Evolutionary conservation across 805 yeast species (phyloP), one percentile per base, ranked within the genome.

Genomic region (Sugiyamaella smithiae): DNA sequence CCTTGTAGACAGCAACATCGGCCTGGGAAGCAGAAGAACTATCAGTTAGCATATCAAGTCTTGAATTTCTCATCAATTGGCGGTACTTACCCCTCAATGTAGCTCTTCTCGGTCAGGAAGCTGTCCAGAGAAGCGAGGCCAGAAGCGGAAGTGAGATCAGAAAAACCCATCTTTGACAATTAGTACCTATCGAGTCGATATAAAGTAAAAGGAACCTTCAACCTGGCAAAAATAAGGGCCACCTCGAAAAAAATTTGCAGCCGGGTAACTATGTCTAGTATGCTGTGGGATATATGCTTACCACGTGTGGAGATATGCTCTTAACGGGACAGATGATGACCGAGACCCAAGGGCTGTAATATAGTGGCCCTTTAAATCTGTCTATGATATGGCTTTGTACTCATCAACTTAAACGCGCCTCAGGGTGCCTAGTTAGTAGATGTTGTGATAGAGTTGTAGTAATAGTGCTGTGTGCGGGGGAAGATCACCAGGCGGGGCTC

Each of bases 1-100:
- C 89, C 80, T 88, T 82, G 91, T 83, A 91, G 66, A 81, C 88
- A 64, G 90, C 72, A 58, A 86, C 98, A 71, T 91, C 98, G 70
- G 97, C 96, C 77, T 88, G 96, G 66, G 97, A 76, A 60, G 96
- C 95, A 32, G 48, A 28, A 37, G 28, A 46, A 31, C 54, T 46
- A 33, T 31, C 24, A 11, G 26, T 24, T 35, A 36, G 36, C 2
- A n/a, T 4, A 6, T 40, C 16, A 5, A 4, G 14, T 23, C 28
- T 23, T 16, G 5, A 19, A 40, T 20, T 4, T 12, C 4, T 12
- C 28, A 20, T 16, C 31, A 19, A n/a, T 19, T n/a, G 32, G 6
- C 5, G 25, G 12, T 45, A 86, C 96, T 73, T 85, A 88, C 96
- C 97, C 97, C 73, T 87, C 90, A 65, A 90, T 70, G 88, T 89